Conservation (phyloP, 768 basidiomycete species). For the Rhodocollybia butyracea region DNA sequence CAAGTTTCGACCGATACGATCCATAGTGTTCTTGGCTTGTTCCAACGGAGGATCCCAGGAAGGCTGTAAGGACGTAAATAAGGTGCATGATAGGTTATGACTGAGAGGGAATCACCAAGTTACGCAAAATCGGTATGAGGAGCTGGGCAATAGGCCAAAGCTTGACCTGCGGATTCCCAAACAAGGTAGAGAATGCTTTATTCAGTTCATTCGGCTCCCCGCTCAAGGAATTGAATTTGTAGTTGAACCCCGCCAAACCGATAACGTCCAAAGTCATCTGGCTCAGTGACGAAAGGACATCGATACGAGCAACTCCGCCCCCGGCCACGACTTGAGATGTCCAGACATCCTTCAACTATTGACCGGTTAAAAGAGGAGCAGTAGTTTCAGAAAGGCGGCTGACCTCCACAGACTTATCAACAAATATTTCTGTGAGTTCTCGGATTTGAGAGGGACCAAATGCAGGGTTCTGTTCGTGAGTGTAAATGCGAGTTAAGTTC, state of each 20-base stretch:
- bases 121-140: constrained; percentile 32
- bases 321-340: constrained; percentile 28
- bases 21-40: constrained; percentile 38
- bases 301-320: constrained; percentile 34
- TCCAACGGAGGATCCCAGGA: constrained; percentile 25
- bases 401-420: constrained; percentile 53
- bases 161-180: constrained; percentile 35
- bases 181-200: constrained; percentile 49
- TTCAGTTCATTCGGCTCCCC: constrained; percentile 46
- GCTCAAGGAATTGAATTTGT: constrained; percentile 28
- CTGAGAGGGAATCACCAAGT: constrained; percentile 27
- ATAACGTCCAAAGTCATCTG: constrained; percentile 76
- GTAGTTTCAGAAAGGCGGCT: neutral
- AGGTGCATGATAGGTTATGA: neutral
- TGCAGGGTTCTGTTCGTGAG: constrained; percentile 50
- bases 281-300: constrained; percentile 64
- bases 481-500: neutral
- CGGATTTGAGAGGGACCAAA: constrained; percentile 61
- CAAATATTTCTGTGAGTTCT: constrained; percentile 52
- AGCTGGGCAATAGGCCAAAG: constrained; percentile 28
- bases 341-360: constrained; percentile 52
- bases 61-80: constrained; percentile 21
- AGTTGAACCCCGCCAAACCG: constrained; percentile 55
- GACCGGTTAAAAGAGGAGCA: neutral
- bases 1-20: constrained; percentile 47